phyloP scores from a whole-genome alignment of 2,329 filamentous ascomycete genomes.

The Amphichorda felina region DNA sequence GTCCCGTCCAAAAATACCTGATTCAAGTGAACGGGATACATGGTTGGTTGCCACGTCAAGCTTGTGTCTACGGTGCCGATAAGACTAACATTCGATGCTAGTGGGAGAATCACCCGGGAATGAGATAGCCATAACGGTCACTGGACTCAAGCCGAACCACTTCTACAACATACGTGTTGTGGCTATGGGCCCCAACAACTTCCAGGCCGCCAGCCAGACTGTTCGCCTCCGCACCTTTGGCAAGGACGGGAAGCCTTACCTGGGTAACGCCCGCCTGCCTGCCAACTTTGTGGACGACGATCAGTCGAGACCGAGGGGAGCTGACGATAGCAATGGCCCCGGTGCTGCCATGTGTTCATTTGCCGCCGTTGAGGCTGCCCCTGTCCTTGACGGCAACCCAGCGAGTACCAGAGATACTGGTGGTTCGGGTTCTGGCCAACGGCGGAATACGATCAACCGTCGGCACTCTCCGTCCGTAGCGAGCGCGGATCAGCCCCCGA shows the following conservation, averaged over 20 bases:
- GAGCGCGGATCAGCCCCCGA: constrained; percentile 36
- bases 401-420: constrained; percentile 50
- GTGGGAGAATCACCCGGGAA: constrained; percentile 65
- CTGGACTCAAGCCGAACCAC: constrained; percentile 71
- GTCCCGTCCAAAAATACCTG: constrained; percentile 71
- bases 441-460: constrained; percentile 51
- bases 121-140: constrained; percentile 64
- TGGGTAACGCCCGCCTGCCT: constrained; percentile 43
- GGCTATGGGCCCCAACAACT: constrained; percentile 82
- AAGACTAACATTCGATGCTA: constrained; percentile 16
- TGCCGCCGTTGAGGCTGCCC: constrained; percentile 50
- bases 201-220: constrained; percentile 78
- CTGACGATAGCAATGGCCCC: constrained; percentile 34
- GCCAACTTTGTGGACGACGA: constrained; percentile 44
- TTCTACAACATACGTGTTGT: constrained; percentile 93
- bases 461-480: constrained; percentile 63
- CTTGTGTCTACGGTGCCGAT: background rate
- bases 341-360: constrained; percentile 33
- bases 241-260: constrained; percentile 49
- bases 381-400: constrained; percentile 48
- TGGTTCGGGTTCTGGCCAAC: constrained; percentile 30
- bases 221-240: constrained; percentile 72
- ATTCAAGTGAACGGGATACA: constrained; percentile 91
- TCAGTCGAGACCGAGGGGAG: constrained; percentile 22
- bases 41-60: constrained; percentile 40